Base-by-base conservation (phyloP, 2,329 filamentous ascomycete species). In the Aspergillus pseudoglaucus region DNA sequence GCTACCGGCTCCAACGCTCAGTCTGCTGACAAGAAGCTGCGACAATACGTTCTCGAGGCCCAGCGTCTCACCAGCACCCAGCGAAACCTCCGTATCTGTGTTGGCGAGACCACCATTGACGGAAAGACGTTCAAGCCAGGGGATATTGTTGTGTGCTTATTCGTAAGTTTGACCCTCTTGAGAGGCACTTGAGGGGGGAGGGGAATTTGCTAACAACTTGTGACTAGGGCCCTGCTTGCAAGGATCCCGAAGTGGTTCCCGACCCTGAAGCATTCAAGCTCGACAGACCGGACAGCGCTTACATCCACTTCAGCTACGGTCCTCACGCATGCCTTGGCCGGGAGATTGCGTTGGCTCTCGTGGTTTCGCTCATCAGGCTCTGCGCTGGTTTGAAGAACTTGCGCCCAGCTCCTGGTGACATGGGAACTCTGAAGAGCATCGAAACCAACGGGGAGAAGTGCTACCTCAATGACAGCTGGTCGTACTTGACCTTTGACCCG, bases 391-490 rank as follows among this genome's bases (percentile, higher is more conserved):
- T 77, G 46, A 73, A 73, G 55, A 56, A 72, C 35, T 64, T 77
- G 1, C 71, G 74, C 6, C 70, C 70, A 0, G 74, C 74, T 0
- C 72, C 73, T 1, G 74, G 73, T 0, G 62, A 64, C 42, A 75
- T 75, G 68, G 75, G 74, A 1, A 47, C 59, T 42, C 67, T 75
- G 50, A 75, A 75, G 66, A 72, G 67, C 1, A 70, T 77, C 54
- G 63, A 35, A 47, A 22, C 55, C 38, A 41, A 49, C 8, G 54
- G 60, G 0, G 66, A 74, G 52, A 70, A 68, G 53, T 65, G 63
- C 7, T 76, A 74, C 47, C 65, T 76, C 17, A 75, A 75, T 47
- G 73, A 76, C 41, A 74, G 69, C 53, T 76, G 75, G 70, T 75
- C 73, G 1, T 71, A 70, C 42, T 65, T 76, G 14, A 62, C 62